phyloP scores from a whole-genome alignment of 805 yeast genomes.

The Diddensiella transvaalensis region DNA sequence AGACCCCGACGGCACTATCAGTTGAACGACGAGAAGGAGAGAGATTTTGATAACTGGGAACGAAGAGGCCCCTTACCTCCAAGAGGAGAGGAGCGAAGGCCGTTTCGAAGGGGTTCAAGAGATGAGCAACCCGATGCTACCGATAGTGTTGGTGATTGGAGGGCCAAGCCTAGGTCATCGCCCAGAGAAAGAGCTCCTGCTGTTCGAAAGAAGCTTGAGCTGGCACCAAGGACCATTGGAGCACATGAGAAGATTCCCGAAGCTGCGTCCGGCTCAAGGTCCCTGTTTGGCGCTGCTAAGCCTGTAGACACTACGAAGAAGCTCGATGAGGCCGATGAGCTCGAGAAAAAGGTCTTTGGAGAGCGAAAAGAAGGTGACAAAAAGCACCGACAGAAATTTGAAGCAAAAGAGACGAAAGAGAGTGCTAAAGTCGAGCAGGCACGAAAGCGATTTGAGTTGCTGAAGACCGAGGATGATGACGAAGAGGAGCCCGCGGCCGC shows the following conservation, averaged over 20 bases:
- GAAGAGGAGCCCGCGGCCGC: slow-evolving; percentile 13
- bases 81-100: slow-evolving; percentile 22
- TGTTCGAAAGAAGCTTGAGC: slow-evolving; percentile 37
- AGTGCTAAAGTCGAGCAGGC: slow-evolving; percentile 17
- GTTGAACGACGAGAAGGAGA: slow-evolving; percentile 37
- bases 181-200: slow-evolving; percentile 1
- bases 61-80: slow-evolving; percentile 32
- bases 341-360: slow-evolving; percentile 18
- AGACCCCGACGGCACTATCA: slow-evolving; percentile 13
- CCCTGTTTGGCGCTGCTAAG: slow-evolving; percentile 79
- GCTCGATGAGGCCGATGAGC: slow-evolving; percentile 57
- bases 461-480: slow-evolving; percentile 51
- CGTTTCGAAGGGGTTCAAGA: slow-evolving; percentile 1
- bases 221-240: slow-evolving; percentile 33
- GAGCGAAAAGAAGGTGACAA: slow-evolving; percentile 12
- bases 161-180: not conserved
- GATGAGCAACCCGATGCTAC: no score
- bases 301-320: slow-evolving; percentile 76
- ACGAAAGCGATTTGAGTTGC: slow-evolving; percentile 30
- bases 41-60: slow-evolving; percentile 43
- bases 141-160: slow-evolving; percentile 11
- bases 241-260: slow-evolving; percentile 26
- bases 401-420: slow-evolving; percentile 11
- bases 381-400: slow-evolving; percentile 5
- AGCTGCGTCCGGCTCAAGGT: slow-evolving; percentile 30